Evolutionary conservation across 179 eudicot genomes (phyloP).

Genomic region (Patellifolia procumbens): DNA sequence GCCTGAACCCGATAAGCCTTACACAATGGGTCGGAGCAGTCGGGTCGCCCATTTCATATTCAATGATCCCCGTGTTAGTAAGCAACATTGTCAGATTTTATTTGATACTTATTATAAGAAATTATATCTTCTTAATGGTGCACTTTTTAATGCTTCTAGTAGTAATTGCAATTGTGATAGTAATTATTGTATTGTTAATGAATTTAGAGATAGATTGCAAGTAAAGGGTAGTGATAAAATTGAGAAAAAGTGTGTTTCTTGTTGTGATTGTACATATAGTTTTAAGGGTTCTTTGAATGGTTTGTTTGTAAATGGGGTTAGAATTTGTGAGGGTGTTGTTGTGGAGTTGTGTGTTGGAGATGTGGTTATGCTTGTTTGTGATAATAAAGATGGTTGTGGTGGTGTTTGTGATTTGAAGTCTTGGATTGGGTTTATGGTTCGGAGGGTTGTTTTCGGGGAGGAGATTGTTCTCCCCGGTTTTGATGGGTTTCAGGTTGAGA

Average conservation of each 20-base stretch:
- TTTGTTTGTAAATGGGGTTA: slow-evolving; percentile 71
- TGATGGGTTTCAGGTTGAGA: slow-evolving; percentile 24
- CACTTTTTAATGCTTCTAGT: slow-evolving; percentile 28
- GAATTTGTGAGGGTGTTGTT: slow-evolving; percentile 42
- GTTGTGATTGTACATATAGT: slow-evolving; percentile 31
- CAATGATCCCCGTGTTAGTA: slow-evolving; percentile 64
- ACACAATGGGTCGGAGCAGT: slow-evolving; percentile 60
- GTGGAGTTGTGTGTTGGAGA: slow-evolving; percentile 68
- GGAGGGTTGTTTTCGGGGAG: slow-evolving; percentile 54
- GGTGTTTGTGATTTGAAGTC: slow-evolving; percentile 38
- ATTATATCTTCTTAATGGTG: slow-evolving; percentile 60
- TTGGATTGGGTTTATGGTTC: slow-evolving; percentile 67
- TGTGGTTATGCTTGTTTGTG: slow-evolving; percentile 51
- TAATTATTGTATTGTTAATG: slow-evolving; percentile 26
- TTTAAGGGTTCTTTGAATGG: slow-evolving; percentile 70
- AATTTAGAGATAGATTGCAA: slow-evolving; percentile 36
- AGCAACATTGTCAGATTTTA: slow-evolving; percentile 61
- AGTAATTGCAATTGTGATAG: background rate
- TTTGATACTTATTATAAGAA: slow-evolving; percentile 53
- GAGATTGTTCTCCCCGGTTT: slow-evolving; percentile 41
- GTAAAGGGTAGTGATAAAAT: slow-evolving; percentile 3
- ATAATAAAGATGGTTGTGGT: background rate
- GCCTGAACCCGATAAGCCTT: slow-evolving; percentile 45
- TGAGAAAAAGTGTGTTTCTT: background rate
- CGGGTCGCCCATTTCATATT: slow-evolving; percentile 47